phyloP scores from a whole-genome alignment of 2,329 filamentous ascomycete species.

The Xylaria sp. region DNA sequence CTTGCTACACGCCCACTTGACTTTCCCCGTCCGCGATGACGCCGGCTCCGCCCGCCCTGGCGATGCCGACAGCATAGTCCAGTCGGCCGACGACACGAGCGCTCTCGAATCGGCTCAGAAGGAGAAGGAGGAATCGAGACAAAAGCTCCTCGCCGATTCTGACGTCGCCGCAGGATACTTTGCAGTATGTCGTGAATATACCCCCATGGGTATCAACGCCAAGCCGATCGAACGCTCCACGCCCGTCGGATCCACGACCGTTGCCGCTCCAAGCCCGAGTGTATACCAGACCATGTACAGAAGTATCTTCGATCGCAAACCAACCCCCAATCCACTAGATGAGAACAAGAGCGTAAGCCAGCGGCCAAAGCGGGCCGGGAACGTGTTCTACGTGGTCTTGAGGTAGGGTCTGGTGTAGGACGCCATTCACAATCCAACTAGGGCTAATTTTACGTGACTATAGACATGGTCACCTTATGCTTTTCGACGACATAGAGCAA shows the following conservation, averaged over 20 bases:
- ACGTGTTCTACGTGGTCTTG: slow-evolving; percentile 91
- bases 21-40: slow-evolving; percentile 62
- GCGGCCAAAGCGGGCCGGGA: slow-evolving; percentile 71
- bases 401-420: slow-evolving; percentile 62
- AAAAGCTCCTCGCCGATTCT: slow-evolving; percentile 62
- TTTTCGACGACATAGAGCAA: slow-evolving; percentile 95
- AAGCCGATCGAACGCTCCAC: slow-evolving; percentile 88
- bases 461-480: slow-evolving; percentile 93
- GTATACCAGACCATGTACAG: slow-evolving; percentile 99
- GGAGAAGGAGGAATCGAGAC: slow-evolving; percentile 68
- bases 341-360: slow-evolving; percentile 55
- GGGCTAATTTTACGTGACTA: slow-evolving; percentile 22
- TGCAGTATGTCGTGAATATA: slow-evolving; percentile 92
- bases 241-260: slow-evolving; percentile 74
- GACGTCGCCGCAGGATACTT: slow-evolving; percentile 92
- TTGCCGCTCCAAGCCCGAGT: slow-evolving; percentile 82
- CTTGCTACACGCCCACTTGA: slow-evolving; percentile 71
- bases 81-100: slow-evolving; percentile 68
- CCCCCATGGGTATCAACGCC: slow-evolving; percentile 87
- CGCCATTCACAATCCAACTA: not conserved
- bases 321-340: slow-evolving; percentile 52
- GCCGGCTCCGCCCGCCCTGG: slow-evolving; percentile 41
- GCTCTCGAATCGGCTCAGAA: slow-evolving; percentile 67
- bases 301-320: slow-evolving; percentile 88
- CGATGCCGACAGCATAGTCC: slow-evolving; percentile 53